Conservation (phyloP, 2,329 filamentous ascomycete genomes). For the Rugonectria rugulosa region DNA sequence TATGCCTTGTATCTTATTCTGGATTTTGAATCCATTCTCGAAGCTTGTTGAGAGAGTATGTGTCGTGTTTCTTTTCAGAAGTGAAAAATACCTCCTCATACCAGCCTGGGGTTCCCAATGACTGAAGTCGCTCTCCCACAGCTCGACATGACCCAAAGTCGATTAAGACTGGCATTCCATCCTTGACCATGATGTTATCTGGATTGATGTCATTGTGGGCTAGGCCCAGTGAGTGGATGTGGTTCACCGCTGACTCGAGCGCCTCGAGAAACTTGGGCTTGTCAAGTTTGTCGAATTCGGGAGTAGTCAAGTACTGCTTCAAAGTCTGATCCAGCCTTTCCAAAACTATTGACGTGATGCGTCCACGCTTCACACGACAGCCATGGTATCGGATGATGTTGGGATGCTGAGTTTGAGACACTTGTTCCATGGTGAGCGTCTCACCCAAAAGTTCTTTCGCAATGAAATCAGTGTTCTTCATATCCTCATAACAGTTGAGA, state of each 20-base stretch:
- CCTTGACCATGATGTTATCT: slow-evolving; percentile 27
- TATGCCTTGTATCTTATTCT: too few relatives aligned
- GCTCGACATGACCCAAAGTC: slow-evolving; percentile 27
- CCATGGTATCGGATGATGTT: slow-evolving; percentile 17
- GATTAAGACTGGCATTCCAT: slow-evolving; percentile 24
- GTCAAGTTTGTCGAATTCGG: slow-evolving; percentile 13
- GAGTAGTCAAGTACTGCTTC: background rate
- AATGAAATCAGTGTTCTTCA: slow-evolving; percentile 7
- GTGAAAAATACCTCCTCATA: slow-evolving; percentile 23
- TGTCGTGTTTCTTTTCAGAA: slow-evolving; percentile 26
- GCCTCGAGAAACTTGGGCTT: slow-evolving; percentile 12
- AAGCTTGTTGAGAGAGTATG: slow-evolving; percentile 18
- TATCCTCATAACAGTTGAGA: slow-evolving; percentile 5
- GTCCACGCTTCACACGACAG: slow-evolving; percentile 11
- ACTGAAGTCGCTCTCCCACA: slow-evolving; percentile 6
- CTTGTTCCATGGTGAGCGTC: slow-evolving; percentile 11
- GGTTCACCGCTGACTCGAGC: slow-evolving; percentile 18
- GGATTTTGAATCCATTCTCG: slow-evolving; percentile 22
- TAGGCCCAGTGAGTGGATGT: slow-evolving; percentile 28
- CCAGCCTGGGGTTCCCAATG: slow-evolving; percentile 23
- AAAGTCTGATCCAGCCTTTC: slow-evolving; percentile 11
- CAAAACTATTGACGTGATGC: slow-evolving; percentile 16
- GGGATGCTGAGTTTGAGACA: slow-evolving; percentile 13
- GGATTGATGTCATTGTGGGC: slow-evolving; percentile 34
- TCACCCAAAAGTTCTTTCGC: slow-evolving; percentile 5